Base-by-base conservation (phyloP, 1,284 basidiomycete species). In the Cutaneotrichosporon cavernicola region DNA sequence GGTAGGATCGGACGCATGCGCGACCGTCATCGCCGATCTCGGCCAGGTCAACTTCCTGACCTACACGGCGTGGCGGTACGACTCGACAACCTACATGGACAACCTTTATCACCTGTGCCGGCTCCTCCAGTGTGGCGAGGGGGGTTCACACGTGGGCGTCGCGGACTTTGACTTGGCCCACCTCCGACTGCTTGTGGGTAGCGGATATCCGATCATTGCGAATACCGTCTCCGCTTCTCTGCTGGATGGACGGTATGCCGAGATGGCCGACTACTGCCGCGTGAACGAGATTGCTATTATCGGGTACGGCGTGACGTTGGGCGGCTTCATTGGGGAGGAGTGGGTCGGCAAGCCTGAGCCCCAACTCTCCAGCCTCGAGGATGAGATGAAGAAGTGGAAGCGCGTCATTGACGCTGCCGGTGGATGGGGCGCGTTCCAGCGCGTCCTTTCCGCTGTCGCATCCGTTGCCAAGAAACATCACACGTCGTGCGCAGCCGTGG, bases 161-260 rank as follows among this genome's bases (percentile, higher is more conserved):
- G 63, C 63, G 31, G 66, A 71, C 64, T 66, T 69, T 47, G 69
- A 71, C 58, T 43, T 65, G 2, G 38, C 65, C n/a, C 70, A 71
- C 60, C 60, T 71, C 13, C 57, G 61, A 36, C 52, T 71, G 40
- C 59, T 71, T n/a, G 11, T 40, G 5, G 34, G 31, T 13, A 57
- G 56, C 36, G 70, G 69, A 2, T 65, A 66, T 50, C 40, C 10
- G 1, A 65, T 71, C 26, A 59, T 57, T 11, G 38, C 60, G 5
- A 66, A 70, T 52, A 63, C 61, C 21, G 70, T 71, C 10, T 60
- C 61, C 18, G 51, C 64, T 34, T 65, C 63, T 31, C 61, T 71
- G 21, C 58, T 71, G 14, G 70, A 71, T 59, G 59, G 60, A 13
- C 64, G 70, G 14, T 58, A 56, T 32, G 62, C 63, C 32, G 68